Percentiles rank a stretch among this genome's conserved stretches.
phyloP scores from a whole-genome alignment of 2,329 filamentous ascomycete species.

The Capronia epimyces region DNA sequence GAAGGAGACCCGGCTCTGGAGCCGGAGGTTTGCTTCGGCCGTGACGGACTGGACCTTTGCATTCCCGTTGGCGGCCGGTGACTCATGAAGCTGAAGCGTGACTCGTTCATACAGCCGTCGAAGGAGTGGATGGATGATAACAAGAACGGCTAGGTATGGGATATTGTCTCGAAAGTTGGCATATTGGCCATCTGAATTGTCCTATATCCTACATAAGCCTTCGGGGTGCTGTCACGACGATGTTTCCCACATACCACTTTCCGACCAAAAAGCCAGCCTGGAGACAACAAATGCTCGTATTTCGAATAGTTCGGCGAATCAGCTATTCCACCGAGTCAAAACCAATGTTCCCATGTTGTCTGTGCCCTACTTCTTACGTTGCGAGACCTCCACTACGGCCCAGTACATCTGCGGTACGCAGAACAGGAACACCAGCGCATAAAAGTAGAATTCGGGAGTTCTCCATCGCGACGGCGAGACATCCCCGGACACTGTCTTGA shows the following conservation, averaged over 20 bases:
- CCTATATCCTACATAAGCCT: slow-evolving; percentile 46
- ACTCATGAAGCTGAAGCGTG: neutral
- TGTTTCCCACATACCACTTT: slow-evolving; percentile 61
- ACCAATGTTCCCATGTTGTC: neutral
- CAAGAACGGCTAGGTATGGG: slow-evolving; percentile 67
- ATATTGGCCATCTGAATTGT: slow-evolving; percentile 88
- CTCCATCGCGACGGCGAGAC: slow-evolving; percentile 68
- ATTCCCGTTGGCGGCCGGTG: slow-evolving; percentile 6
- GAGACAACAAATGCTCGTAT: slow-evolving; percentile 64
- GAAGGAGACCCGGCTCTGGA: slow-evolving; percentile 69
- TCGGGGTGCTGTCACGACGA: neutral
- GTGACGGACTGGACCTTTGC: slow-evolving; percentile 5
- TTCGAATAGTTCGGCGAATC: slow-evolving; percentile 74
- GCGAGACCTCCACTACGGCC: slow-evolving; percentile 77
- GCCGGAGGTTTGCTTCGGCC: slow-evolving; percentile 51
- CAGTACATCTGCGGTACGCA: slow-evolving; percentile 85
- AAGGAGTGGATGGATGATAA: slow-evolving; percentile 72
- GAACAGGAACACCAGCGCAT: slow-evolving; percentile 63
- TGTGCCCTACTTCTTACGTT: slow-evolving; percentile 51
- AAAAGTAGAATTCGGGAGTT: slow-evolving; percentile 78
- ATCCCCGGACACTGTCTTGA: slow-evolving; percentile 38
- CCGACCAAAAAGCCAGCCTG: slow-evolving; percentile 87
- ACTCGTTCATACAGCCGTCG: slow-evolving; percentile 63
- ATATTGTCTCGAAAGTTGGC: slow-evolving; percentile 77
- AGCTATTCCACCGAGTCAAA: slow-evolving; percentile 46